Base-by-base conservation (phyloP, 2,329 filamentous ascomycete genomes). In the Alternaria triticimaculans region DNA sequence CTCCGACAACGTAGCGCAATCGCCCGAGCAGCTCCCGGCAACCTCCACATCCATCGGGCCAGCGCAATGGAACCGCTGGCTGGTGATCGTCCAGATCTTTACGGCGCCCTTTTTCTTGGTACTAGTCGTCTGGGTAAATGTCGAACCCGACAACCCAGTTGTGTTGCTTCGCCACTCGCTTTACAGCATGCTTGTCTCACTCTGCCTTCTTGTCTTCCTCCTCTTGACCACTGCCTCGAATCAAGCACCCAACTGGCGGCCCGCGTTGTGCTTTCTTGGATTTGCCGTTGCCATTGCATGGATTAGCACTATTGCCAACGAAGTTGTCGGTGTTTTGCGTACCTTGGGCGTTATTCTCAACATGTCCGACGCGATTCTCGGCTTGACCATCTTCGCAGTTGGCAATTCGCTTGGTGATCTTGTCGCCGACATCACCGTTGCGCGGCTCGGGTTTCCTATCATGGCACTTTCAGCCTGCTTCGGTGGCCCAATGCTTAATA, bases 401-500 rank as follows among this genome's bases (percentile, higher is more conserved):
- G 96, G 96, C 26, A 99, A 99, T 80, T 97, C 93, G 9, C 86
- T 98, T 9, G 95, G 96, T 41, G 96, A 99, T 74, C 85, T 99
- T 15, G 93, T 99, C 10, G 95, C 96, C 15, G 92, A 99, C 77
- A 92, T 98, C 58, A 99, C 96, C 0, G 92, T 99, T 41, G 96
- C 96, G 5, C 89, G 93, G 33, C 88, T 99, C 3, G 96, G 96
- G 3, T 97, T 94, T 80, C 96, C 96, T 0, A 94, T 99, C 66
- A 99, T 99, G 96, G 96, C 96, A 1, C 82, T 91, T 44, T 94
- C 92, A 33, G 96, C 96, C 5, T 99, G 96, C 78, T 97, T 99
- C 78, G 96, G 96, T n/a, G 96, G 96, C 0, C 96, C 96, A 0
- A 95, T 99, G 93, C 87, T 99, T 44, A 99, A 99, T 73, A 99